Conservation (phyloP, 1,139 yeast genomes). For the Yamadazyma jaroonii region DNA sequence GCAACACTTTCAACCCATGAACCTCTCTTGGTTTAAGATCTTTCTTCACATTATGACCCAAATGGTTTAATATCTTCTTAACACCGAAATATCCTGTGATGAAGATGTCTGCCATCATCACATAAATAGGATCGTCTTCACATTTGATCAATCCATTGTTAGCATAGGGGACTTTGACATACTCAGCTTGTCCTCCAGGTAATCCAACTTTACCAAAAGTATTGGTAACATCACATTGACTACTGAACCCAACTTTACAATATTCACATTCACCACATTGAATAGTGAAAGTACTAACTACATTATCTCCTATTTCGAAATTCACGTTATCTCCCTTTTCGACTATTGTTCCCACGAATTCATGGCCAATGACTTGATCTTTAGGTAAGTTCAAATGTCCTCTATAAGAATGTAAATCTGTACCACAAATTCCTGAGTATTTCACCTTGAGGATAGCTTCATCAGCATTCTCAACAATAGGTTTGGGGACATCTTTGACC, state of each 20-base stretch:
- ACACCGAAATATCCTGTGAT: constrained; percentile 64
- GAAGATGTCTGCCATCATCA: constrained; percentile 65
- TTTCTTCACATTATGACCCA: constrained; percentile 21
- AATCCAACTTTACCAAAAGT: constrained; percentile 55
- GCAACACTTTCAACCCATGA: constrained; percentile 41
- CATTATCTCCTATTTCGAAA: constrained; percentile 43
- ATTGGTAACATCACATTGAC: constrained; percentile 49
- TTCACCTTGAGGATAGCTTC: constrained; percentile 54
- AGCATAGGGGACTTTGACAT: constrained; percentile 57
- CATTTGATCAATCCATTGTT: constrained; percentile 43
- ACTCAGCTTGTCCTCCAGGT: constrained; percentile 63
- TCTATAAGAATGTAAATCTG: constrained; percentile 60
- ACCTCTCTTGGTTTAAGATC: constrained; percentile 16
- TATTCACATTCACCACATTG: constrained; percentile 59
- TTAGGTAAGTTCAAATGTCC: constrained; percentile 47
- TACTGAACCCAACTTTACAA: constrained; percentile 51
- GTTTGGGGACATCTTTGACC: constrained; percentile 43
- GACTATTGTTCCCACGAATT: constrained; percentile 43
- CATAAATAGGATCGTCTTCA: constrained; percentile 43
- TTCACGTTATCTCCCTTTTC: constrained; percentile 33
- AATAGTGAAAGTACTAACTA: constrained; percentile 50
- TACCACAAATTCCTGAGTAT: constrained; percentile 59
- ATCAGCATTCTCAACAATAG: constrained; percentile 33
- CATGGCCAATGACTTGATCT: constrained; percentile 48
- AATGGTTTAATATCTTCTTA: constrained; percentile 45